Evolutionary conservation across 2,329 filamentous ascomycete genomes (phyloP).

Genomic region (Phaeosphaeriaceae sp.): DNA sequence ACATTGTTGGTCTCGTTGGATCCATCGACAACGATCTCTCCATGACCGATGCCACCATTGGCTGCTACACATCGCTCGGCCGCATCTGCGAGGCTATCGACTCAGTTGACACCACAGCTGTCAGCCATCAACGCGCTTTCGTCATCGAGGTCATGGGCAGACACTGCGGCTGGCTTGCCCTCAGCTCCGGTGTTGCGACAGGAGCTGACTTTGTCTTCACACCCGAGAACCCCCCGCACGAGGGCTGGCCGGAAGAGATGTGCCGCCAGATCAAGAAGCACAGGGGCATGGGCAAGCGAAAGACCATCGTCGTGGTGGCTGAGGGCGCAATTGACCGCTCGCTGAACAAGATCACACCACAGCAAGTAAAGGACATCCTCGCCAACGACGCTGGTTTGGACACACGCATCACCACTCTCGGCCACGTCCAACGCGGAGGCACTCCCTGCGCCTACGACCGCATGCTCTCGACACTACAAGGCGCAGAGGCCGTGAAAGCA

Average conservation of each 20-base stretch:
- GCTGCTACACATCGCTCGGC: conserved; percentile 90
- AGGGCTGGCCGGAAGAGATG: conserved; percentile 74
- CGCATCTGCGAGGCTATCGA: conserved; percentile 96
- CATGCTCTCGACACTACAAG: conserved; percentile 90
- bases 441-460: conserved; percentile 92
- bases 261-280: conserved; percentile 64
- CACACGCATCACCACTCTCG: conserved; percentile 91
- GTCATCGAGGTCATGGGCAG: conserved; percentile 96
- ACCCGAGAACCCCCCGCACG: conserved; percentile 86
- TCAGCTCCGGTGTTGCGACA: conserved; percentile 94
- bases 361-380: conserved; percentile 87
- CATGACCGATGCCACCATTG: conserved; percentile 95
- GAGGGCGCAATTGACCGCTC: conserved; percentile 79
- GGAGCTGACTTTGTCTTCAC: conserved; percentile 98
- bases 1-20: conserved; percentile 94
- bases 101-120: conserved; percentile 93
- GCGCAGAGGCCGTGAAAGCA: conserved; percentile 40
- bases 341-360: conserved; percentile 81
- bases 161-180: conserved; percentile 95
- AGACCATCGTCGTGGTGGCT: conserved; percentile 97
- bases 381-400: conserved; percentile 82
- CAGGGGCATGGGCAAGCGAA: conserved; percentile 86
- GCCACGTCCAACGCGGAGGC: conserved; percentile 96
- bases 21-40: conserved; percentile 99
- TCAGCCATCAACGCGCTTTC: conserved; percentile 93